Evolutionary conservation across 2,329 filamentous ascomycete species (phyloP), one percentile per base, ranked within the genome.

Genomic region (Hypoxylon sp.): DNA sequence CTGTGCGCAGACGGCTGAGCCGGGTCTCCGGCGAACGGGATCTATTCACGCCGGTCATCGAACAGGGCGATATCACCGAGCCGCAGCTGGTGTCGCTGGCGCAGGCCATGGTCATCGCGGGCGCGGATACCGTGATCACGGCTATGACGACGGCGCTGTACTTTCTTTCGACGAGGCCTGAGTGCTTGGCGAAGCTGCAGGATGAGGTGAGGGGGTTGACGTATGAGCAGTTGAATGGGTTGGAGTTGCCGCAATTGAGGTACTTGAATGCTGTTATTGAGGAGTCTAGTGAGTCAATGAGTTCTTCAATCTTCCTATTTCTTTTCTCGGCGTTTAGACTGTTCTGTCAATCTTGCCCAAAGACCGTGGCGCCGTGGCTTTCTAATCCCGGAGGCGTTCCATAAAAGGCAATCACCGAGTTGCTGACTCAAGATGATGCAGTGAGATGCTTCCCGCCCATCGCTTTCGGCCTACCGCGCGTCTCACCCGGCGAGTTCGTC

Each of bases 71-170:
- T 9, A 32, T 68, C 7, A 46, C 55, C 14, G 69, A 72, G 59
- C 29, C 34, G 14, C 58, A 71, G 34, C 67, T 76, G 4, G 70
- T 74, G 30, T 70, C 69, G 19, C 61, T 71, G 21, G 65, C 70
- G 6, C 66, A 71, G 34, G 69, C 64, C 2, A 57, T 75, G 63
- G 60, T 82, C 30, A 73, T 79, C 14, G 81, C 81, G 1, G 81
- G 81, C 7, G 78, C 78, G 1, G 81, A 83, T 64, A 84, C 81
- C 3, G 78, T 78, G 0, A 76, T 81, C 0, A 79, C 78, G 1
- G 74, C 76, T 0, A 71, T 82, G 16, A 76, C 75, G 3, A 77
- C 77, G 19, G 74, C 75, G 12, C 75, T 75, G 8, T 82, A 79
- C 57, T 74, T 78, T 37, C 69, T 82, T n/a, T 72, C 79, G 46